Base-by-base conservation (phyloP, 2,329 filamentous ascomycete species). In the Aspergillus tanneri region DNA sequence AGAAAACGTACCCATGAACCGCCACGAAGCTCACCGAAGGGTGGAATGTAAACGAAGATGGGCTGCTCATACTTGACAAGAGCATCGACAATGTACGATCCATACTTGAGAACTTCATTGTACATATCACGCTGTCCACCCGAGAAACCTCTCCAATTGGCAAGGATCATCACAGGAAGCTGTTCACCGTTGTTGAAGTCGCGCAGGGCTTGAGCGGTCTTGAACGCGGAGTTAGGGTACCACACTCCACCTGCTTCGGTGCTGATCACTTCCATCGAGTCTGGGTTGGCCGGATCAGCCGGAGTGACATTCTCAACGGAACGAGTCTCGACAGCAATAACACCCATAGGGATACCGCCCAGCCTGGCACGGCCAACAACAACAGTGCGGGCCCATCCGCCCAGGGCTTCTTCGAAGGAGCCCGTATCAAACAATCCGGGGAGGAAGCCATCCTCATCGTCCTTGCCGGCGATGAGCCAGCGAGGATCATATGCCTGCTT, bases 131-230 rank as follows among this genome's bases (percentile, higher is more conserved):
- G 90, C 77, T 99, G 93, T 57, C 93, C 93, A 78, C 93, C 93
- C 60, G 93, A 99, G 89, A 99, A 99, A 79, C 93, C 93, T 84
- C 93, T 87, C 93, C 93, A 99, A 82, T 99, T 99, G 75, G 93
- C 93, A 56, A 99, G 84, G 69, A 99, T 99, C 90, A 99, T 97
- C 58, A 99, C 78, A 48, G 93, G 93, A 66, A 99, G 81, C 77
- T 99, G 93, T 77, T 99, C 93, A 70, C 93, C 93, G 59, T 95
- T 84, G 83, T 99, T 99, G 83, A 99, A 99, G 78, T 99, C 93
- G 65, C 87, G 90, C 77, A 99, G 95, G 47, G 93, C 93, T 74
- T 99, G 93, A 3, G 93, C 93, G 54, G 93, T 99, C 87, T 99
- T 99, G 85, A 92, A 99, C 19, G 93, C 93, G 9, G 92, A 97